Percentiles rank a stretch among this genome's conserved stretches.
Conservation (phyloP, 176 grass and related monocot genomes). For the Zea mays region DNA sequence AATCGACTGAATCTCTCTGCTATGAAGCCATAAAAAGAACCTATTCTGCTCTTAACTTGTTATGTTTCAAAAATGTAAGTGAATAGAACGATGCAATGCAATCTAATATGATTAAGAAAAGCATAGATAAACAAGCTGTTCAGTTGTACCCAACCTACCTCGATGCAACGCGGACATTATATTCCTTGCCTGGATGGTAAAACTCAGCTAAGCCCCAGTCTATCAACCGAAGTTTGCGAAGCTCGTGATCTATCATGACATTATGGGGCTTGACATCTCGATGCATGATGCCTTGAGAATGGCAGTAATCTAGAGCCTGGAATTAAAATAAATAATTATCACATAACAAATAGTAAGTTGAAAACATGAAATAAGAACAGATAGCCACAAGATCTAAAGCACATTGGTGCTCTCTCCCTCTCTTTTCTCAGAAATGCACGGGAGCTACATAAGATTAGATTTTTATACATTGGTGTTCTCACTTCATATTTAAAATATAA, state of each 20-base stretch:
- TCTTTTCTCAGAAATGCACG: not conserved
- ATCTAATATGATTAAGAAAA: slow-evolving; percentile 17
- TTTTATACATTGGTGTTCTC: not conserved
- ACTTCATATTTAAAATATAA: slow-evolving; percentile 10
- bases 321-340: not conserved
- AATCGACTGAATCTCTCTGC: not conserved
- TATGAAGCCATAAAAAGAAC: not conserved
- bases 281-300: slow-evolving; percentile 97
- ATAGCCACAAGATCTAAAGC: not conserved
- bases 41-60: slow-evolving; percentile 11
- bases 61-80: not conserved
- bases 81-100: slow-evolving; percentile 11
- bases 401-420: not conserved
- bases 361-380: not conserved
- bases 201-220: slow-evolving; percentile 97
- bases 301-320: slow-evolving; percentile 88
- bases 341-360: slow-evolving; percentile 17
- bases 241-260: slow-evolving; percentile 96
- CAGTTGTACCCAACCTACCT: slow-evolving; percentile 54
- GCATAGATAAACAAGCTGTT: not conserved
- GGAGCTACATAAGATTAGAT: not conserved
- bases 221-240: slow-evolving; percentile 89
- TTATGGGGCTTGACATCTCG: slow-evolving; percentile 98
- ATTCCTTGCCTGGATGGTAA: slow-evolving; percentile 94
- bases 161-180: slow-evolving; percentile 96